Conservation (phyloP, 2,329 filamentous ascomycete species). For the Epichloe hybrida region DNA sequence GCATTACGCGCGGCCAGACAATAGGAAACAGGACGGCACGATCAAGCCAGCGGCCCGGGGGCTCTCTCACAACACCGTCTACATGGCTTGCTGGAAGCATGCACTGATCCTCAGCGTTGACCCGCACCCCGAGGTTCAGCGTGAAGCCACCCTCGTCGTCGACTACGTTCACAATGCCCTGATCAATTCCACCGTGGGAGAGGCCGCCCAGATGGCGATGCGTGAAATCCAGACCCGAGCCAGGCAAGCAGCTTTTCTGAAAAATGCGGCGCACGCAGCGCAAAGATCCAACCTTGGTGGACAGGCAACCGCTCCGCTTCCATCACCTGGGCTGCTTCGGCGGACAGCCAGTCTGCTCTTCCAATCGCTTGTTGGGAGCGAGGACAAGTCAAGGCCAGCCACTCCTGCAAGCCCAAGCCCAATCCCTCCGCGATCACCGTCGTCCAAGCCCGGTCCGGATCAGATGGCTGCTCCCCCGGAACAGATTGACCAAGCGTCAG, state of each 20-base stretch:
- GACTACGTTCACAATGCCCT: conserved; percentile 74
- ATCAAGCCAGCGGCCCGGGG: conserved; percentile 44
- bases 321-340: conserved; percentile 45
- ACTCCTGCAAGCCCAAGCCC: conserved; percentile 17
- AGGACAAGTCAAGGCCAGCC: conserved; percentile 26
- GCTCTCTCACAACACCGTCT: conserved; percentile 76
- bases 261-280: conserved; percentile 25
- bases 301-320: conserved; percentile 29
- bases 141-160: conserved; percentile 70
- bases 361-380: conserved; percentile 40
- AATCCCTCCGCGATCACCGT: conserved; percentile 13
- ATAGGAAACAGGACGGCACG: conserved; percentile 42
- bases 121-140: conserved; percentile 83
- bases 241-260: conserved; percentile 30
- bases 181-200: conserved; percentile 61
- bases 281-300: conserved; percentile 30
- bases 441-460: conserved; percentile 26
- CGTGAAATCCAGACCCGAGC: conserved; percentile 52
- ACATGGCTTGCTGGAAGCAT: conserved; percentile 89
- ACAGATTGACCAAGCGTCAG: conserved; percentile 54
- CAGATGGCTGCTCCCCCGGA: conserved; percentile 48
- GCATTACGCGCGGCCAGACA: conserved; percentile 44
- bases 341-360: conserved; percentile 52
- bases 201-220: conserved; percentile 56
- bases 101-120: conserved; percentile 83